Conservation (phyloP, 192 early-diverging fungal genomes). For the Gigaspora rosea region DNA sequence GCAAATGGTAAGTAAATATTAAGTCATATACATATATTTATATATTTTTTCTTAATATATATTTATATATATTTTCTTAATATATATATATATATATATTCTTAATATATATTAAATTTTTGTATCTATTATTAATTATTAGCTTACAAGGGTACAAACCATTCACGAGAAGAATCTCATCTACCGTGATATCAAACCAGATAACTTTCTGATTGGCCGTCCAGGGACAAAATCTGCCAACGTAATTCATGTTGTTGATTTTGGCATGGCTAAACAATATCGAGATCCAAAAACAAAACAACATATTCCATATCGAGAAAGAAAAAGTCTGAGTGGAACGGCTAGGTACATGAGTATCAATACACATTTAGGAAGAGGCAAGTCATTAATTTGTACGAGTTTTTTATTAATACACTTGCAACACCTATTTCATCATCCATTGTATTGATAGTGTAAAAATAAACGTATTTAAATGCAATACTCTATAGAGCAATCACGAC, state of each 20-base stretch:
- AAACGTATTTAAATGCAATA: not conserved
- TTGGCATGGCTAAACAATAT: conserved; percentile 99
- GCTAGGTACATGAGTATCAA: conserved; percentile 99
- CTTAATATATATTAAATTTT: not conserved
- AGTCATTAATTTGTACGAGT: conserved; percentile 6
- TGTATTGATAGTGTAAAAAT: not conserved
- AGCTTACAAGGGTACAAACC: conserved; percentile 80
- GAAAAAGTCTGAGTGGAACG: conserved; percentile 92
- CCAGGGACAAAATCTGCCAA: conserved; percentile 61
- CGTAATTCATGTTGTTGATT: conserved; percentile 90
- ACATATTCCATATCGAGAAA: conserved; percentile 97
- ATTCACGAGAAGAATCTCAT: conserved; percentile 95
- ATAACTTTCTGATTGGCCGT: conserved; percentile 95
- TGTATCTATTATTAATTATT: not conserved
- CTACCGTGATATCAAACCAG: conserved; percentile 98
- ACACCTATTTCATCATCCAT: not conserved
- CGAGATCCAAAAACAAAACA: conserved; percentile 94
- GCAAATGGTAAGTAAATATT: conserved; percentile 71
- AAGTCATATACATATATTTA: conserved; percentile 8
- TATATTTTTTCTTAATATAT: not conserved
- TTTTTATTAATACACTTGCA: not conserved
- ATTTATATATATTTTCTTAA: not conserved
- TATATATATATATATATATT: conserved; percentile 17
- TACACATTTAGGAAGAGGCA: conserved; percentile 93
- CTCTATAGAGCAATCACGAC: conserved; percentile 87